Evolutionary conservation across 495 filamentous ascomycete species (phyloP).

Genomic region (Hypoxylon rickii): DNA sequence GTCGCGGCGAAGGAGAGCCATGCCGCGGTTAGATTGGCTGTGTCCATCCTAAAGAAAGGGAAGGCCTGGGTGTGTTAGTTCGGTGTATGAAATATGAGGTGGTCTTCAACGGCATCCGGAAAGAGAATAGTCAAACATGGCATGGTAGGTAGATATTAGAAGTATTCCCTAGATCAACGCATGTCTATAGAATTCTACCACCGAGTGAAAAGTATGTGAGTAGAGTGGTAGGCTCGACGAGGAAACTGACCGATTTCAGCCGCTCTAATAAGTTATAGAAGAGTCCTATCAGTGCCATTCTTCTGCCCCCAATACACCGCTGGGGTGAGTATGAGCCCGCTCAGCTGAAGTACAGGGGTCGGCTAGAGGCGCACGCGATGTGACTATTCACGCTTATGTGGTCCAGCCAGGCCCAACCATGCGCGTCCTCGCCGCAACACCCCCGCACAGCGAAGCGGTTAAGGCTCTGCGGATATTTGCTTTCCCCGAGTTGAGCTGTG

Average conservation of each 20-base stretch:
- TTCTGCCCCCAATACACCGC: neutral
- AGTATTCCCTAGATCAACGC: no score
- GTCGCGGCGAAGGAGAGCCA: slow-evolving; percentile 41
- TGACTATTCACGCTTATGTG: neutral
- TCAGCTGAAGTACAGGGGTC: neutral
- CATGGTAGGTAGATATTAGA: no score
- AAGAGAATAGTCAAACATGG: no score
- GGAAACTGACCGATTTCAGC: slow-evolving; percentile 24
- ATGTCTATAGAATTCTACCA: neutral
- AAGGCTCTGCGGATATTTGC: no score
- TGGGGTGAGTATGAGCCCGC: neutral
- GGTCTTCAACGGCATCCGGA: no score
- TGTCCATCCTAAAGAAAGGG: slow-evolving; percentile 25
- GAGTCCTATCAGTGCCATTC: neutral
- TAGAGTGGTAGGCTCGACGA: no score
- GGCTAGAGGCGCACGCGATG: neutral
- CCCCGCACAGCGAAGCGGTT: neutral
- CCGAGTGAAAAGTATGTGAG: no score
- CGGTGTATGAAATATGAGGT: no score
- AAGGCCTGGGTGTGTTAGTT: slow-evolving; percentile 3
- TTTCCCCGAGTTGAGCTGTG: no score
- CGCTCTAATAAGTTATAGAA: slow-evolving; percentile 4
- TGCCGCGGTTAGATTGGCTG: slow-evolving; percentile 30
- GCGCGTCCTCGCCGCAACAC: neutral
- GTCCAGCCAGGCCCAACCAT: neutral